Evolutionary conservation across 2,329 filamentous ascomycete genomes (phyloP).

Genomic region (Fusarium gaditjirri): DNA sequence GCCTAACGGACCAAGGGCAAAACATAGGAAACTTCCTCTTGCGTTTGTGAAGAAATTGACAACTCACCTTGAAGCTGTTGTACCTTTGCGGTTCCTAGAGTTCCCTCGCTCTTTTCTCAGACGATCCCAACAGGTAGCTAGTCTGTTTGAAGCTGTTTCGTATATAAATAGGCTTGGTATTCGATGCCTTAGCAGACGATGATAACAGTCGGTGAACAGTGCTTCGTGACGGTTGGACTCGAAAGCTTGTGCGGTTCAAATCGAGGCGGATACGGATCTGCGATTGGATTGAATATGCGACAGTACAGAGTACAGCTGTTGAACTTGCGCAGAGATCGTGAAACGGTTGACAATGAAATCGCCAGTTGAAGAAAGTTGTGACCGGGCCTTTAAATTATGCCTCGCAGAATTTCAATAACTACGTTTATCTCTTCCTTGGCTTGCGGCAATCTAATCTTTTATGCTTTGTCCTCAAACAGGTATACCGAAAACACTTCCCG

Average conservation of each 20-base stretch:
- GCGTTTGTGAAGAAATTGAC: conserved; percentile 15
- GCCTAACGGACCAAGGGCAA: conserved; percentile 44
- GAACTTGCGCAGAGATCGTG: not conserved
- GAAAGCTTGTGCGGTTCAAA: not conserved
- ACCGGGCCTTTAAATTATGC: conserved; percentile 16
- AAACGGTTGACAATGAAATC: conserved; percentile 14
- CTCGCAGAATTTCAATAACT: conserved; percentile 6
- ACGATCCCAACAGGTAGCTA: conserved; percentile 6
- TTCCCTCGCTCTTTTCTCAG: conserved; percentile 12
- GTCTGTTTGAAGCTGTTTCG: not conserved
- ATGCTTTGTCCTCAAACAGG: conserved; percentile 24
- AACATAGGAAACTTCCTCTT: conserved; percentile 15
- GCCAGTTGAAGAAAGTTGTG: conserved; percentile 4
- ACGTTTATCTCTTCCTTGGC: conserved; percentile 1
- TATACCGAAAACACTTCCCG: conserved; percentile 27
- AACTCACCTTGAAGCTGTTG: conserved; percentile 19
- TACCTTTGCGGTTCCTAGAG: conserved; percentile 14
- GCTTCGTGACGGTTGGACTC: not conserved
- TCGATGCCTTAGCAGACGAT: not conserved
- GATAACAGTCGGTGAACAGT: not conserved
- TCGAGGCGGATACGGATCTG: not conserved
- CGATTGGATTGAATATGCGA: not conserved
- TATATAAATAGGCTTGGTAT: conserved; percentile 1
- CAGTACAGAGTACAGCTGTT: conserved; percentile 3
- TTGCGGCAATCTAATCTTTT: conserved; percentile 29